Evolutionary conservation across 305 asterid genomes (phyloP).

Genomic region (Fraxinus baroniana): DNA sequence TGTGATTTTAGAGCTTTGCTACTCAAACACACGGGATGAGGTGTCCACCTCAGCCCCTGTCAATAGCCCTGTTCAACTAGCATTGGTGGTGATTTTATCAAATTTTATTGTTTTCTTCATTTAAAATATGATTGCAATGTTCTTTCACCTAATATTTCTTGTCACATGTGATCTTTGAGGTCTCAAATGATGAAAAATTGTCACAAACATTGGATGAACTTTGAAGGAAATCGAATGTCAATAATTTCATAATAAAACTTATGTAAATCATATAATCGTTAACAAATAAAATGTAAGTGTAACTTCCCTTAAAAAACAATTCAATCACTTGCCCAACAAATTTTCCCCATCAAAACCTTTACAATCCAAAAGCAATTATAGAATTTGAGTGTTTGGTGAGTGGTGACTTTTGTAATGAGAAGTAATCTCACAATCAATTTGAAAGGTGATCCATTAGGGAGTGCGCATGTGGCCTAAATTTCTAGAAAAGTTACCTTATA

Average conservation of each 20-base stretch:
- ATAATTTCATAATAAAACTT: background rate
- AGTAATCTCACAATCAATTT: constrained; percentile 34
- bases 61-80: too few species aligned
- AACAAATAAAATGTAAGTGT: background rate
- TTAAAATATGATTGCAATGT: background rate
- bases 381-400: constrained; percentile 12
- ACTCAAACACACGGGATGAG: too few species aligned
- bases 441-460: constrained; percentile 14
- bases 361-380: background rate
- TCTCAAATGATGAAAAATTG: background rate
- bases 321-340: background rate
- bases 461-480: constrained; percentile 13
- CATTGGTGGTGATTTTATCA: too few species aligned
- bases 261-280: background rate
- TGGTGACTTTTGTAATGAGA: constrained; percentile 26
- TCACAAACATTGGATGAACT: background rate
- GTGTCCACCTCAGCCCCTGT: too few species aligned
- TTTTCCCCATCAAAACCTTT: background rate
- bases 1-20: background rate
- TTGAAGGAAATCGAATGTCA: background rate
- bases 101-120: background rate
- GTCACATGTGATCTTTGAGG: background rate
- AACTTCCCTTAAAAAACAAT: background rate
- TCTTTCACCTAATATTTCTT: background rate
- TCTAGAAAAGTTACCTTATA: constrained; percentile 1